phyloP scores from a whole-genome alignment of 2,329 filamentous ascomycete species.

The Fusarium domesticum region DNA sequence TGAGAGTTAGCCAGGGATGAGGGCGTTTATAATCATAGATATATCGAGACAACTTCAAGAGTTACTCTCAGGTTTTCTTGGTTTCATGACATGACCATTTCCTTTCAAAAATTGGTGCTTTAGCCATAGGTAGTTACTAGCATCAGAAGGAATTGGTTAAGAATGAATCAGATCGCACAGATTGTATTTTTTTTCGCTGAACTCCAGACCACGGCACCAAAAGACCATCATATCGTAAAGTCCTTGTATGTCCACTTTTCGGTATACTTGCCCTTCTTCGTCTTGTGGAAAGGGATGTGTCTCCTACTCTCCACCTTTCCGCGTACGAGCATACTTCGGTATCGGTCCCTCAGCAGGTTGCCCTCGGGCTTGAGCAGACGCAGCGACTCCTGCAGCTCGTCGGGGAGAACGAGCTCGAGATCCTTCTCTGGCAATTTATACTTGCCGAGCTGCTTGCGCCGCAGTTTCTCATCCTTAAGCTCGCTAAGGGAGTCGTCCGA shows the following conservation, averaged over 20 bases:
- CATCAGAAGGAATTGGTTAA: no score
- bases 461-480: conserved; percentile 61
- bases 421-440: conserved; percentile 71
- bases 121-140: no score
- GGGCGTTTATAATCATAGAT: no score
- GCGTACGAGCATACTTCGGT: conserved; percentile 81
- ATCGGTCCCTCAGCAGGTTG: conserved; percentile 89
- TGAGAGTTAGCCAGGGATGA: conserved; percentile 1
- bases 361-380: conserved; percentile 87
- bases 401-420: conserved; percentile 75
- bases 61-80: background rate
- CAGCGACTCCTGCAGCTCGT: conserved; percentile 80
- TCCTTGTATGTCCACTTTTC: conserved; percentile 99
- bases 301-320: conserved; percentile 85
- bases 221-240: conserved; percentile 49
- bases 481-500: conserved; percentile 51
- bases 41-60: no score
- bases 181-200: conserved; percentile 22
- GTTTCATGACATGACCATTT: background rate
- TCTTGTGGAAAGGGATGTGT: conserved; percentile 76
- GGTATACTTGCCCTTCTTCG: conserved; percentile 74
- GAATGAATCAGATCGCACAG: no score
- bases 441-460: conserved; percentile 72
- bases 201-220: conserved; percentile 11
- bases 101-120: background rate